phyloP scores from a whole-genome alignment of 331 rosid genomes.

The Malus hybrid region DNA sequence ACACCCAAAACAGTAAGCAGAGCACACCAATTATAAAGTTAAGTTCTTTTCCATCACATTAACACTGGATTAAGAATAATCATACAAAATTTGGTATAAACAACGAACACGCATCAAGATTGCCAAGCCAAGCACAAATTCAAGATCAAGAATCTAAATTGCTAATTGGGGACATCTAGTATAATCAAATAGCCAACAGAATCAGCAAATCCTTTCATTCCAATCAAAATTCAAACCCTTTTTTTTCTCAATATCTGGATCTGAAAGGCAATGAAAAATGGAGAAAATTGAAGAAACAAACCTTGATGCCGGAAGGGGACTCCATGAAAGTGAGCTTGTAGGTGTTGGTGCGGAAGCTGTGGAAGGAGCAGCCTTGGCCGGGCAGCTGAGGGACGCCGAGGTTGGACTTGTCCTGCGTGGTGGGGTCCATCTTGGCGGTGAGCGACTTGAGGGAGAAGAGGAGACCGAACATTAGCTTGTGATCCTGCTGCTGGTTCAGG shows the following conservation, averaged over 20 bases:
- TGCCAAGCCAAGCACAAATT: background rate
- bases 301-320: conserved; percentile 91
- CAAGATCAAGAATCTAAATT: background rate
- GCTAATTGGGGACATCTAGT: background rate
- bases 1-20: background rate
- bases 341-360: conserved; percentile 86
- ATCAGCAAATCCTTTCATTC: background rate
- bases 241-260: background rate
- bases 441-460: conserved; percentile 92
- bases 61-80: no score
- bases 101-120: background rate
- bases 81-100: background rate
- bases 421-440: conserved; percentile 94
- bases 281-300: conserved; percentile 4
- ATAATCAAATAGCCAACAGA: background rate
- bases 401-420: conserved; percentile 75
- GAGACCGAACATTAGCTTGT: conserved; percentile 92
- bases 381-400: conserved; percentile 94
- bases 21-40: no score
- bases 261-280: background rate
- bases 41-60: no score
- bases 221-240: background rate
- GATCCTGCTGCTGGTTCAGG: conserved; percentile 77
- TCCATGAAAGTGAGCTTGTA: conserved; percentile 95
- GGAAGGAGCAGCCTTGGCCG: conserved; percentile 97